Conservation (phyloP, 306 rosid genomes). For the Oxytropis ochrocephala region DNA sequence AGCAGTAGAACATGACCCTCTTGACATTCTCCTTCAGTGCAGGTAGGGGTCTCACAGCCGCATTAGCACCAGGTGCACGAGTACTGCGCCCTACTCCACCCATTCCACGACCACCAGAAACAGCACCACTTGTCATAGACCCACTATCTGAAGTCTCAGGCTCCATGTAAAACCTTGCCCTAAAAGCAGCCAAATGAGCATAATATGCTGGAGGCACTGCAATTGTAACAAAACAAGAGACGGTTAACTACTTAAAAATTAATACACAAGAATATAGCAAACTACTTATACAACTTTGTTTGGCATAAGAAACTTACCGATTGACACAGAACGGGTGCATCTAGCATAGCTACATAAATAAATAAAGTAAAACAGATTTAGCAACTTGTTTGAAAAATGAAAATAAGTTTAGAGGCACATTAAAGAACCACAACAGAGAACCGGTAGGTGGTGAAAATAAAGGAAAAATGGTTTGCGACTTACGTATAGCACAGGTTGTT, state of each 20-base stretch:
- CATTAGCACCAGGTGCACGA: conserved; percentile 48
- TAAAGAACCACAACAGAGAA: background rate
- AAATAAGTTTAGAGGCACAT: background rate
- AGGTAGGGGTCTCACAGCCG: conserved; percentile 87
- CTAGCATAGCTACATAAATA: conserved; percentile 75
- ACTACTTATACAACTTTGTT: background rate
- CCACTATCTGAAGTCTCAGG: conserved; percentile 89
- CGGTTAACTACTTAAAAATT: background rate
- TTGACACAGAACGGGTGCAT: conserved; percentile 90
- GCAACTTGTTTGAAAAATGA: too few species aligned
- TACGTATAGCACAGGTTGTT: conserved; percentile 97
- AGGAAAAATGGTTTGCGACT: conserved; percentile 14
- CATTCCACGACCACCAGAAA: conserved; percentile 58
- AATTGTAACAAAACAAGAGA: background rate
- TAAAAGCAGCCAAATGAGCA: conserved; percentile 90
- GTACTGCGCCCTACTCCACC: conserved; percentile 48
- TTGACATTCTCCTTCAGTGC: conserved; percentile 82
- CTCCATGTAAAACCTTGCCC: conserved; percentile 94
- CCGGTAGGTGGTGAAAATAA: background rate
- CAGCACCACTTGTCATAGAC: conserved; percentile 73
- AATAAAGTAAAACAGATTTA: background rate
- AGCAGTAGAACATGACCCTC: conserved; percentile 93
- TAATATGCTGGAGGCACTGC: conserved; percentile 98
- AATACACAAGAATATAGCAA: background rate
- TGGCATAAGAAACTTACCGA: conserved; percentile 44